These are phyloP conservation scores for Mycena floridula DNA, from an alignment of 768 basidiomycete genomes.

Conservation along the genomic window DNA sequence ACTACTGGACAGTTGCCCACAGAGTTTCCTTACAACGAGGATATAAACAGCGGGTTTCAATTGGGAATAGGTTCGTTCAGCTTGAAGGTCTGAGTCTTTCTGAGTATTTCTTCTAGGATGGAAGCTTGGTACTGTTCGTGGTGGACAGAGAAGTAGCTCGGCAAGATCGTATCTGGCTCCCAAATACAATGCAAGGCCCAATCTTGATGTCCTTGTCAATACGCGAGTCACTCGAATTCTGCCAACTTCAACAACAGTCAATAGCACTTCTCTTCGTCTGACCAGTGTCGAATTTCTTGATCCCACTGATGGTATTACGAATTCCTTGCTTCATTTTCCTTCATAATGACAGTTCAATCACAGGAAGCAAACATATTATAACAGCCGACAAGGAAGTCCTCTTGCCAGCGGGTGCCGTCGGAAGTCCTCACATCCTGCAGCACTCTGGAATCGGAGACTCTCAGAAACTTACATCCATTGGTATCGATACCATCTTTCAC, in stretches of 20 bases:
- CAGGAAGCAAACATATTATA: constrained; percentile 6
- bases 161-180: constrained; percentile 27
- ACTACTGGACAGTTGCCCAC: constrained; percentile 16
- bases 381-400: constrained; percentile 21
- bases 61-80: constrained; percentile 23
- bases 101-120: constrained; percentile 18
- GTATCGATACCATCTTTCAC: constrained; percentile 10
- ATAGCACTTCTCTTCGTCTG: constrained; percentile 4
- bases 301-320: constrained; percentile 5
- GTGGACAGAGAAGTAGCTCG: constrained; percentile 29
- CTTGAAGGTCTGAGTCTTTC: neutral
- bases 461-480: neutral
- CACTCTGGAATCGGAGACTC: constrained; percentile 21
- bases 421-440: constrained; percentile 19
- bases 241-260: neutral
- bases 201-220: constrained; percentile 19
- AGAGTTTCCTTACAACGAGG: constrained; percentile 19
- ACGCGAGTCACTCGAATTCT: constrained; percentile 11
- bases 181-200: constrained; percentile 11
- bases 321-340: neutral
- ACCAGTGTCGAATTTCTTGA: constrained; percentile 13
- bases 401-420: constrained; percentile 22
- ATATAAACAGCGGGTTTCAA: constrained; percentile 23
- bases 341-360: neutral
- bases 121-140: constrained; percentile 24